Evolutionary conservation across 164 flowering plant species (phyloP).

Genomic region (Nelumbo lutea): DNA sequence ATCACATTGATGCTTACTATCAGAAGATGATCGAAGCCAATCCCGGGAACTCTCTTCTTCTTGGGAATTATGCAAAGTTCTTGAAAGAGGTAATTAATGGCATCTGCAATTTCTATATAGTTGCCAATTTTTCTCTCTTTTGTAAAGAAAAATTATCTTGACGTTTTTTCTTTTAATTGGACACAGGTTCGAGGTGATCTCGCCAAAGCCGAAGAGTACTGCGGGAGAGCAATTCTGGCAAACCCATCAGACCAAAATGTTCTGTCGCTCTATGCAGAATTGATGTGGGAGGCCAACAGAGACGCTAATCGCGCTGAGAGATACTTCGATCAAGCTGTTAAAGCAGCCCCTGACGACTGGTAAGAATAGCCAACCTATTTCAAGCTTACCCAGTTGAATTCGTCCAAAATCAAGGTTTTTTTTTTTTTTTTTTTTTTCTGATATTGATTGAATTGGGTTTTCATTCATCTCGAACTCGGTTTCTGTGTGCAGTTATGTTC

Average conservation of each 20-base stretch:
- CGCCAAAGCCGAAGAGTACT: constrained; percentile 75
- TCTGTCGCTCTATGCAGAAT: constrained; percentile 64
- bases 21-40: constrained; percentile 54
- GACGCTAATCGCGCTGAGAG: constrained; percentile 63
- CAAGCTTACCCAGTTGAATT: neutral
- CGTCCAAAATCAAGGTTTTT: neutral
- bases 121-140: neutral
- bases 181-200: constrained; percentile 63
- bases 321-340: constrained; percentile 78
- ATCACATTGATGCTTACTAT: constrained; percentile 39
- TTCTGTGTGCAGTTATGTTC: constrained; percentile 32
- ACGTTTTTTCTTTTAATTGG: neutral
- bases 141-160: neutral
- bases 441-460: neutral
- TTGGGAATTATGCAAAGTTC: constrained; percentile 57
- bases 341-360: constrained; percentile 86
- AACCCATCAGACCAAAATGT: constrained; percentile 63
- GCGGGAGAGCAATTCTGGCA: constrained; percentile 70
- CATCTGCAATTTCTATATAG: neutral
- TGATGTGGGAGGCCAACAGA: constrained; percentile 62
- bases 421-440: neutral
- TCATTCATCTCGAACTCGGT: neutral
- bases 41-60: constrained; percentile 51
- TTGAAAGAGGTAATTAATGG: constrained; percentile 46
- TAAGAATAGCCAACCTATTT: constrained; percentile 15